Percentiles rank a stretch among this genome's conserved stretches.
Evolutionary conservation across 179 eudicot species (phyloP).

Genomic region (Sideroxylon spinosum): DNA sequence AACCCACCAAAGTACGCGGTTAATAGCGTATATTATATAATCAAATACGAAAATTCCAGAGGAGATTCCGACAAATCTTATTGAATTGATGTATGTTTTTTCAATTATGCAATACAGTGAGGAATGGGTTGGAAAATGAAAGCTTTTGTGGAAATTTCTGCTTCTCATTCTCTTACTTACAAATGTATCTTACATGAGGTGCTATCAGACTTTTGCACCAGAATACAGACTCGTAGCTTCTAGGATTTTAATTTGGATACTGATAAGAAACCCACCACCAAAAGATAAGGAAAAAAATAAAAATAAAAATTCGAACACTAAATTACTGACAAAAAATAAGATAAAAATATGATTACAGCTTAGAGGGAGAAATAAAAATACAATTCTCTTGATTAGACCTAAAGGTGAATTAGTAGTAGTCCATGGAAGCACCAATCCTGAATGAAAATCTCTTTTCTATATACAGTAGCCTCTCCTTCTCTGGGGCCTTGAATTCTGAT

Average conservation of each 20-base stretch:
- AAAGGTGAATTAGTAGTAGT: constrained; percentile 31
- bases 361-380: constrained; percentile 11
- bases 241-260: constrained; percentile 27
- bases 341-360: constrained; percentile 1
- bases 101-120: background rate
- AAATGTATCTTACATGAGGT: constrained; percentile 13
- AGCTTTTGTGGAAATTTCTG: constrained; percentile 13
- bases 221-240: background rate
- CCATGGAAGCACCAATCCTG: constrained; percentile 12
- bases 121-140: constrained; percentile 19
- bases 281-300: constrained; percentile 5
- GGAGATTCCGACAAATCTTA: constrained; percentile 21
- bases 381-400: constrained; percentile 32
- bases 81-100: constrained; percentile 11
- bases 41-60: background rate
- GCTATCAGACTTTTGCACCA: constrained; percentile 32
- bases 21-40: background rate
- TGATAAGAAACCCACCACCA: constrained; percentile 18
- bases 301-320: background rate
- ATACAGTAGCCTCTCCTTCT: constrained; percentile 47
- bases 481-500: constrained; percentile 35
- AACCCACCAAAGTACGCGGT: constrained; percentile 10
- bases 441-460: constrained; percentile 45
- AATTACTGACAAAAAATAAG: constrained; percentile 16
- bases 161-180: constrained; percentile 9